A percentile compares a stretch with the other conserved stretches of the same genome.
Evolutionary conservation across 768 basidiomycete genomes (phyloP).

Genomic region (Agrocybe praecox): DNA sequence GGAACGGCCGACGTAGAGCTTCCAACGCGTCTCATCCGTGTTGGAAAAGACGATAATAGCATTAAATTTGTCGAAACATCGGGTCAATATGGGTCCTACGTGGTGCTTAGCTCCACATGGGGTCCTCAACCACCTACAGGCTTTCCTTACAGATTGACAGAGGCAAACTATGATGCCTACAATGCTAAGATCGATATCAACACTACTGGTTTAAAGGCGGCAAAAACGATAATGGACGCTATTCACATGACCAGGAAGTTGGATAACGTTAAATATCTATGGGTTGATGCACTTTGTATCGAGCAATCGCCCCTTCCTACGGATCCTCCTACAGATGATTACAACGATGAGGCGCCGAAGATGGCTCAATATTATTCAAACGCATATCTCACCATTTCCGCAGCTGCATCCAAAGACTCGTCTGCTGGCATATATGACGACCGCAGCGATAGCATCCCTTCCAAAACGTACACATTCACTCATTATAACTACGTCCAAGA

Average conservation of each 20-base stretch:
- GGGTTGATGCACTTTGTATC: conserved; percentile 6
- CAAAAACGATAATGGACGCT: background rate
- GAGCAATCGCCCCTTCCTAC: background rate
- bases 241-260: background rate
- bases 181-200: background rate
- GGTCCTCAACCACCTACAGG: background rate
- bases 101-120: conserved; percentile 1
- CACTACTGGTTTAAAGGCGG: background rate
- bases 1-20: background rate
- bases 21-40: background rate
- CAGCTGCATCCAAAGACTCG: background rate
- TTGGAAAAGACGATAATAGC: background rate
- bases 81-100: background rate
- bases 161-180: background rate
- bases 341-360: background rate
- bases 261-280: background rate
- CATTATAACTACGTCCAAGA: background rate
- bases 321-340: background rate
- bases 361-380: conserved; percentile 2
- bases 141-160: background rate
- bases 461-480: background rate
- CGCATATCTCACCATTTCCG: background rate
- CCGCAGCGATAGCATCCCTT: background rate
- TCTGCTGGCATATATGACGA: background rate
- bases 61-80: background rate